Conservation (phyloP, 805 yeast genomes). For the Lipomyces japonicus region DNA sequence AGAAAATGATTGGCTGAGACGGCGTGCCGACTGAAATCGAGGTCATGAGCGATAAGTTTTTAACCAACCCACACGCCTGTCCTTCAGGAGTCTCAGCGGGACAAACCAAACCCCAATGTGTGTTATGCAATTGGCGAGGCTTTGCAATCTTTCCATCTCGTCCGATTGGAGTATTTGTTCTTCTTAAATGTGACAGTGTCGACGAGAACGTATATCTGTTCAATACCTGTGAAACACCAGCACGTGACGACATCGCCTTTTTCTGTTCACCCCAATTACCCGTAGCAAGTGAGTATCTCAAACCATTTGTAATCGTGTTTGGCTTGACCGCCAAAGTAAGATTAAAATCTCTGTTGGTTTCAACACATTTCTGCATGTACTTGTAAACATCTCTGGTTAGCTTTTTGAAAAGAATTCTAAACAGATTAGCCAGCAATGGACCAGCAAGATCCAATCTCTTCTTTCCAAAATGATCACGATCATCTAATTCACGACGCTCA, state of each 20-base stretch:
- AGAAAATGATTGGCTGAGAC: constrained; percentile 89
- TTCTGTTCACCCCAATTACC: constrained; percentile 99
- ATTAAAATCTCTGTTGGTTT: constrained; percentile 94
- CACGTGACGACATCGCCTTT: constrained; percentile 97
- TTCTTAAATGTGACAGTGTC: constrained; percentile 96
- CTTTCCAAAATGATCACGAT: constrained; percentile 99
- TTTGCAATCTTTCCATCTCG: constrained; percentile 98
- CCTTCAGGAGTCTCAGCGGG: constrained; percentile 99
- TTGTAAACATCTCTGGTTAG: constrained; percentile 94
- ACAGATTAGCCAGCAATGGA: constrained; percentile 90
- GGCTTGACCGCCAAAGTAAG: constrained; percentile 95
- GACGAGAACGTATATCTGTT: constrained; percentile 97
- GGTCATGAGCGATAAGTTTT: constrained; percentile 92
- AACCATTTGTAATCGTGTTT: constrained; percentile 93
- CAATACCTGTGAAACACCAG: constrained; percentile 98
- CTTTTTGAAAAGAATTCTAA: constrained; percentile 90
- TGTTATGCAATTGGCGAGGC: constrained; percentile 98
- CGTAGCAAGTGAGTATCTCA: constrained; percentile 95
- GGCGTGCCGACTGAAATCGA: constrained; percentile 97
- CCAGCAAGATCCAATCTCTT: constrained; percentile 98
- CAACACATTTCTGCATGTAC: constrained; percentile 98
- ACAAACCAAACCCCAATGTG: constrained; percentile 99
- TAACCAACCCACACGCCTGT: constrained; percentile 99
- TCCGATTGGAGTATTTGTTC: constrained; percentile 99
- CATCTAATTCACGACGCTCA: constrained; percentile 97